Base-by-base conservation (phyloP, 2,329 filamentous ascomycete species). In the Byssothecium circinans region DNA sequence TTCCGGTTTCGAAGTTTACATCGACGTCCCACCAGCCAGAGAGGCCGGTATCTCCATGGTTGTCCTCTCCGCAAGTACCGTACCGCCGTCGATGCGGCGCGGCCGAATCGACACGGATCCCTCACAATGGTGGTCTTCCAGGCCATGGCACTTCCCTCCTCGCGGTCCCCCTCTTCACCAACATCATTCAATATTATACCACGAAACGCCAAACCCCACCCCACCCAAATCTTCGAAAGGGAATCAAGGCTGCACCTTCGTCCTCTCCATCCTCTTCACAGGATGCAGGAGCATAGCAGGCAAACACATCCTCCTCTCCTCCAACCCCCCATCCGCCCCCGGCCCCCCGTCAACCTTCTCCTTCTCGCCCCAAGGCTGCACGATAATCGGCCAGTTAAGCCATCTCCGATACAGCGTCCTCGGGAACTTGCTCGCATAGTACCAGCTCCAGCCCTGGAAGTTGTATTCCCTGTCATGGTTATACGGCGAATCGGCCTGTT, bases 261-360 rank as follows among this genome's bases (percentile, higher is more conserved):
- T 32, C 29, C 29, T 63, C 25, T 46, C 52, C 67, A 72, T 71
- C 43, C 83, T 81, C 76, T 96, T 96, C 43, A 96, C 81, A 0
- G 91, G 91, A 78, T 96, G 91, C 54, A 96, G 73, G 52, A 96
- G 73, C 86, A 96, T 92, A 0, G 88, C 89, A 7, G 91, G 90
- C 33, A 96, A 74, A 73, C 91, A 96, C 90, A 96, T 95, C 50
- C 91, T 81, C 84, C 81, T 41, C 77, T 78, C 80, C 84, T 86
- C 54, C 56, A 71, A 52, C 74, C 74, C 32, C 73, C 78, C 41
- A 72, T 75, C 50, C 68, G 68, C 40, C 72, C 65, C 64, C 2
- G 45, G 46, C 6, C 65, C 65, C 1, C 64, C 63, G 25, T 62
- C 78, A 3, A 79, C 80, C 52, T 81, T 70, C 72, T 94, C 90